A percentile compares a stretch with the other conserved stretches of the same genome.
phyloP scores from a whole-genome alignment of 176 grass and related monocot genomes.

The Oryza longistaminata region DNA sequence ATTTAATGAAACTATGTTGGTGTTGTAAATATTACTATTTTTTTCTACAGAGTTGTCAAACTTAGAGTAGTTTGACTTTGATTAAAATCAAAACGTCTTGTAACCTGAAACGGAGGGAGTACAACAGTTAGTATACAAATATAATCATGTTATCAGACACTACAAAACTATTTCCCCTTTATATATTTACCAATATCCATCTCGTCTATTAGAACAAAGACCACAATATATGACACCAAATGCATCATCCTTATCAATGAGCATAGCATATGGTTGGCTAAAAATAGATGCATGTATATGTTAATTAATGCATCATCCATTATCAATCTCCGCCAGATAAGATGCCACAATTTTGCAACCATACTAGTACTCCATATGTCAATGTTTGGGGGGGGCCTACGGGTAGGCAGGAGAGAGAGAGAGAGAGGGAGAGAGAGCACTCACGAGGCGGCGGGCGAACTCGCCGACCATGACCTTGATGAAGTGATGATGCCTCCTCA shows the following conservation, averaged over 20 bases:
- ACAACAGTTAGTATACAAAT: neutral
- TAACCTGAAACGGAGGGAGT: too few species aligned
- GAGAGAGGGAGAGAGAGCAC: neutral
- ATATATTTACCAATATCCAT: neutral
- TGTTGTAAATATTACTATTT: too few species aligned
- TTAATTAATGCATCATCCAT: neutral
- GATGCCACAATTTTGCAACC: neutral
- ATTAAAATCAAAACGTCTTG: too few species aligned
- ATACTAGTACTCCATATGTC: neutral
- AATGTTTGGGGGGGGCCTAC: too few species aligned
- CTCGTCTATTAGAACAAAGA: neutral
- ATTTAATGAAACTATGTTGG: too few species aligned
- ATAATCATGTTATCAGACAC: neutral
- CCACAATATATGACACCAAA: neutral
- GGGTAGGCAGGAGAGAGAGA: neutral
- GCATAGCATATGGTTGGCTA: neutral
- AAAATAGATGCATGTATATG: neutral
- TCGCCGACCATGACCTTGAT: constrained; percentile 50
- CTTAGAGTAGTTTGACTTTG: too few species aligned
- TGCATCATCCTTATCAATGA: neutral
- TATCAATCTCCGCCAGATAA: neutral
- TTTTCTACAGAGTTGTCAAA: too few species aligned
- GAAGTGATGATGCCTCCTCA: constrained; percentile 39
- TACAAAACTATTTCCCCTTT: neutral
- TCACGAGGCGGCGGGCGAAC: constrained; percentile 43